Evolutionary conservation across 1,284 basidiomycete species (phyloP), one percentile per base, ranked within the genome.

Genomic region (Austroboletus olivaceoglutinosus): DNA sequence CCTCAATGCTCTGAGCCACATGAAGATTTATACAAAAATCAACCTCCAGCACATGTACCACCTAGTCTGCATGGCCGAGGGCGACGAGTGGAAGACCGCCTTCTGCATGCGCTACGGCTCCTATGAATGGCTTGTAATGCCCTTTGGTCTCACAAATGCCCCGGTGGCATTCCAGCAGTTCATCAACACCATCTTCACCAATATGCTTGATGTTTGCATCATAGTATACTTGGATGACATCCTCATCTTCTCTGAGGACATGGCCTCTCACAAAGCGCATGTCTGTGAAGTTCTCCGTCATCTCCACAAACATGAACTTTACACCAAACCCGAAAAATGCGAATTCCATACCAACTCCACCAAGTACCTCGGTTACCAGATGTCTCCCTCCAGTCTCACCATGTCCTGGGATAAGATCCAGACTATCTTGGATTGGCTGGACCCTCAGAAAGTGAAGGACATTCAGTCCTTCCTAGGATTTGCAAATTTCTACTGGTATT

Each of bases 301-400:
- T 30, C 61, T 75, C 9, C 41, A 54, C 0, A 37, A 55, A 7
- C 15, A 61, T 10, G 16, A 40, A 0, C 60, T 72, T 0, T 57
- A 48, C 12, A 6, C 43, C 15, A 70, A 72, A 29, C 31, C 52
- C 0, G 53, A 59, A 34, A 72, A 73, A 47, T 72, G 69, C 25
- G 38, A 62, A 16, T 73, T 66, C 43, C 43, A 60, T 19, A 16
- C 41, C 0, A 10, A 46, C 1, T 13, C 47, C 2, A 50, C 60
- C 1, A 59, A 69, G 3, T 76, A 70, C 58, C 59, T 76, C 0
- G 48, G 50, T 3, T 53, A 43, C 19, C 5, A 9, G 7, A 3
- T 39, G 21, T 2, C 25, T 12, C 5, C 29, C 3, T 2, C 36
- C 1, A n/a, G 44, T 0, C 31, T 50, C 3, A 37, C 39, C 1